phyloP scores from a whole-genome alignment of 805 yeast species.

The Lachancea fermentati region DNA sequence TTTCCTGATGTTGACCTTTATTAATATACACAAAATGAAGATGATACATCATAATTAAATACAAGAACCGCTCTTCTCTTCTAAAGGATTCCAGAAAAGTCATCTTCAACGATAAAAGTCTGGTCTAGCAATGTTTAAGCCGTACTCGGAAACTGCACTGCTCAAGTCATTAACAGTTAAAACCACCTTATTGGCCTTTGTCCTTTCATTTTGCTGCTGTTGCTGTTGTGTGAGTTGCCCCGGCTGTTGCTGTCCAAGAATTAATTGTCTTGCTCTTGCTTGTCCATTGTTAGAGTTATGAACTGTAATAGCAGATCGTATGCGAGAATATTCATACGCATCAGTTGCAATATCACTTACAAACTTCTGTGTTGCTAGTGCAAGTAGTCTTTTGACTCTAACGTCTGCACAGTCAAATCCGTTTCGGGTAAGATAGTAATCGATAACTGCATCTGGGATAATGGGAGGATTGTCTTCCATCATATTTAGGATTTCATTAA shows the following conservation, averaged over 20 bases:
- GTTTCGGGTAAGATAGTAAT: slow-evolving; percentile 78
- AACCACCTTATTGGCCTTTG: slow-evolving; percentile 62
- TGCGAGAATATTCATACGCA: slow-evolving; percentile 92
- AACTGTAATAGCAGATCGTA: slow-evolving; percentile 84
- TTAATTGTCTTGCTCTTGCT: slow-evolving; percentile 70
- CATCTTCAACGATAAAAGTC: slow-evolving; percentile 73
- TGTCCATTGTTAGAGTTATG: slow-evolving; percentile 82
- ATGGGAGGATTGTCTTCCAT: slow-evolving; percentile 95
- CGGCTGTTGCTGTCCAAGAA: slow-evolving; percentile 55
- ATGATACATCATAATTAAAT: not conserved
- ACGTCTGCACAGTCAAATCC: slow-evolving; percentile 80
- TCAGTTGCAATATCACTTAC: slow-evolving; percentile 92
- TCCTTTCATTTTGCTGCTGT: slow-evolving; percentile 39
- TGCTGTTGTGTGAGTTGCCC: slow-evolving; percentile 36
- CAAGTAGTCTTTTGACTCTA: slow-evolving; percentile 75
- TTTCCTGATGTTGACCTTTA: not conserved
- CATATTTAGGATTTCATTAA: slow-evolving; percentile 76
- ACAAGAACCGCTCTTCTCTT: not conserved
- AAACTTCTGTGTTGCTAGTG: slow-evolving; percentile 94
- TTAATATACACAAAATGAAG: slow-evolving; percentile 4
- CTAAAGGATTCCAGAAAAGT: not conserved
- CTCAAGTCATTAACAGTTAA: slow-evolving; percentile 90
- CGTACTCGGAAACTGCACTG: slow-evolving; percentile 89
- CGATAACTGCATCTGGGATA: slow-evolving; percentile 94
- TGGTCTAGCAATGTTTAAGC: slow-evolving; percentile 83